Percentiles rank a stretch among this genome's conserved stretches.
Conservation (phyloP, 139 green algal species). For the Picochlorum costavermella region DNA sequence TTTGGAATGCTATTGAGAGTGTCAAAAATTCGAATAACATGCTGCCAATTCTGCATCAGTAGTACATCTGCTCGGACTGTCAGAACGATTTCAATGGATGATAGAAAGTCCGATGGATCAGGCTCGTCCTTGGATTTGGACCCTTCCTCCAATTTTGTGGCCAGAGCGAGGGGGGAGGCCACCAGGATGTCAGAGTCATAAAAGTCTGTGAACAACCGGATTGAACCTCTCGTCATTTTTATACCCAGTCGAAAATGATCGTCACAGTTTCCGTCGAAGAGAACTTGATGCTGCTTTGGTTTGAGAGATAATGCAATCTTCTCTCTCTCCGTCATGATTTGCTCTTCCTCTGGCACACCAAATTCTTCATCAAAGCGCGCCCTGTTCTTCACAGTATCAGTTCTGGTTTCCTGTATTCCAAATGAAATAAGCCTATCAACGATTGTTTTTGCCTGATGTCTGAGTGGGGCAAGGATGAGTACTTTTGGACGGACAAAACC, state of each 20-base stretch:
- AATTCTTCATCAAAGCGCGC: conserved; percentile 81
- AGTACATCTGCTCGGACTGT: conserved; percentile 81
- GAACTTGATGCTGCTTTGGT: conserved; percentile 64
- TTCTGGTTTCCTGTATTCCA: conserved; percentile 61
- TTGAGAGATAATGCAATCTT: conserved; percentile 29
- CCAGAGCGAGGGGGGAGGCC: conserved; percentile 80
- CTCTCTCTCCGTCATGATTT: conserved; percentile 11
- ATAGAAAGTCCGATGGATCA: conserved; percentile 75
- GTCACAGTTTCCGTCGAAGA: conserved; percentile 88
- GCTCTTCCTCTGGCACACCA: conserved; percentile 32
- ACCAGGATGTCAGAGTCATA: conserved; percentile 86
- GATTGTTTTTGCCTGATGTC: conserved; percentile 57
- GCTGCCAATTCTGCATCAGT: conserved; percentile 85
- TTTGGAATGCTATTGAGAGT: conserved; percentile 74
- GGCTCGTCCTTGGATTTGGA: conserved; percentile 12
- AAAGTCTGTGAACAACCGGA: conserved; percentile 80
- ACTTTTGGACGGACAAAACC: conserved; percentile 82
- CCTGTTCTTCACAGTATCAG: conserved; percentile 68
- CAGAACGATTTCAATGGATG: conserved; percentile 81
- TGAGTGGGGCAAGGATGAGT: conserved; percentile 81
- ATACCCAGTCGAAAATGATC: conserved; percentile 93
- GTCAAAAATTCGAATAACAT: conserved; percentile 52
- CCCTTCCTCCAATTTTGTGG: conserved; percentile 61
- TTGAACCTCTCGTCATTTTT: conserved; percentile 70
- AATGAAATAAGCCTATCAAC: conserved; percentile 65